phyloP scores from a whole-genome alignment of 495 filamentous ascomycete genomes.

The Penicillium salamii region DNA sequence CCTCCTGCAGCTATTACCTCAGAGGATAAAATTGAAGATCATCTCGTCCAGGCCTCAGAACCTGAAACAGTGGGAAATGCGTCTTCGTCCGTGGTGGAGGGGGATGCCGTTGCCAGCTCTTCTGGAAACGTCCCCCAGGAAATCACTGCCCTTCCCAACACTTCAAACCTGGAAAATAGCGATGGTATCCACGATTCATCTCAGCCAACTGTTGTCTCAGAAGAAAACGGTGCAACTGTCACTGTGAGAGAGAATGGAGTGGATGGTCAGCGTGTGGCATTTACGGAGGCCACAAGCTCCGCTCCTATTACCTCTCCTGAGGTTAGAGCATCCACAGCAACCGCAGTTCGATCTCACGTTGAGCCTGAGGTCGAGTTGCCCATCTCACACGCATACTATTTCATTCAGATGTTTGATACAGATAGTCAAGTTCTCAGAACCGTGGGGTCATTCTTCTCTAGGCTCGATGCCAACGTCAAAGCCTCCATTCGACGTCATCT shows the following conservation, averaged over 20 bases:
- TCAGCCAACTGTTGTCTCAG: slow-evolving; percentile 7
- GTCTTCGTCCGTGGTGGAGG: slow-evolving; percentile 13
- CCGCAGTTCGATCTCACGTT: background rate
- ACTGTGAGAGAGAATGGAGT: slow-evolving; percentile 19
- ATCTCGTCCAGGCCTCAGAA: slow-evolving; percentile 24
- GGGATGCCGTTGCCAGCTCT: slow-evolving; percentile 34
- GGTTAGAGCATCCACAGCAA: background rate
- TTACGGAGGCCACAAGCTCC: background rate
- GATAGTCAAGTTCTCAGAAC: slow-evolving; percentile 46
- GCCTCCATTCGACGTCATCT: slow-evolving; percentile 40
- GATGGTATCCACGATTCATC: no score
- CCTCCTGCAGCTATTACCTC: slow-evolving; percentile 22
- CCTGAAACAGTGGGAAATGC: slow-evolving; percentile 23
- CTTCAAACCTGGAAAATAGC: background rate
- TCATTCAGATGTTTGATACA: slow-evolving; percentile 51
- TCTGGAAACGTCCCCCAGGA: slow-evolving; percentile 16
- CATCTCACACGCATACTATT: slow-evolving; percentile 45
- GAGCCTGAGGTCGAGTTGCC: slow-evolving; percentile 22
- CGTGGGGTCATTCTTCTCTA: slow-evolving; percentile 52
- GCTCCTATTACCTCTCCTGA: slow-evolving; percentile 1
- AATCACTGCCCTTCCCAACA: background rate
- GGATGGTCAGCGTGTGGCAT: slow-evolving; percentile 17
- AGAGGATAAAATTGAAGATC: slow-evolving; percentile 38
- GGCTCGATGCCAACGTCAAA: slow-evolving; percentile 44
- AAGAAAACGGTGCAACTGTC: slow-evolving; percentile 9